Base-by-base conservation (phyloP, 768 basidiomycete species). In the Boletus subcaerulescens region DNA sequence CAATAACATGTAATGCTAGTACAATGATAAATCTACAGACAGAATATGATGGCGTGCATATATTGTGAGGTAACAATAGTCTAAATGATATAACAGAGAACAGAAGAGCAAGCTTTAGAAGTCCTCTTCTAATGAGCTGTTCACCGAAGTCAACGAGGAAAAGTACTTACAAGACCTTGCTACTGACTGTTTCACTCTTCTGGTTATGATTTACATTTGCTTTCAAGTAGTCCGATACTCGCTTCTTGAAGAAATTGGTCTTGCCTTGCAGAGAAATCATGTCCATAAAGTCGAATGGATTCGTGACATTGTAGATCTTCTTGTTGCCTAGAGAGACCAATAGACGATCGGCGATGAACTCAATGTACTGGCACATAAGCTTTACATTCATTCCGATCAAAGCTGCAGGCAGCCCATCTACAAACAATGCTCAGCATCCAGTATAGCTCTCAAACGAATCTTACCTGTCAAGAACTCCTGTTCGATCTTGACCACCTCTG, bases 171-270 rank as follows among this genome's bases (percentile, higher is more conserved):
- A 79, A 79, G 22, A 55, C 13, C 44, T 72, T 73, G 31, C 52
- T 52, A 3, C 61, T 20, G 1, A 50, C 59, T 0, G 60, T 13
- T 3, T 74, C 70, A 2, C 42, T 50, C 57, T 68, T 68, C 33
- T 65, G 50, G 18, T 44, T 65, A 9, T 68, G 71, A 45, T 80
- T 80, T 53, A 89, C 77, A 47, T 81, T 77, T 10, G 89, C 87
- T 63, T 82, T 88, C 13, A 84, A 77, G 63, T 91, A 91, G 18
- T 91, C 89, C 4, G 91, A 93, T 4, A 97, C 95, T 1, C 94
- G 82, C 73, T 94, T 94, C 75, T 96, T 93, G 68, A 95, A 97
- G 72, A 97, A 97, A 74, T 97, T 94, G 39, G 94, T 92, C 77
- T 98, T 98, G 59, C 95, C 95, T 74, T 94, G 89, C 7, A 97